Evolutionary conservation across 139 green algal species (phyloP).

Genomic region (Coelastrella sp.): DNA sequence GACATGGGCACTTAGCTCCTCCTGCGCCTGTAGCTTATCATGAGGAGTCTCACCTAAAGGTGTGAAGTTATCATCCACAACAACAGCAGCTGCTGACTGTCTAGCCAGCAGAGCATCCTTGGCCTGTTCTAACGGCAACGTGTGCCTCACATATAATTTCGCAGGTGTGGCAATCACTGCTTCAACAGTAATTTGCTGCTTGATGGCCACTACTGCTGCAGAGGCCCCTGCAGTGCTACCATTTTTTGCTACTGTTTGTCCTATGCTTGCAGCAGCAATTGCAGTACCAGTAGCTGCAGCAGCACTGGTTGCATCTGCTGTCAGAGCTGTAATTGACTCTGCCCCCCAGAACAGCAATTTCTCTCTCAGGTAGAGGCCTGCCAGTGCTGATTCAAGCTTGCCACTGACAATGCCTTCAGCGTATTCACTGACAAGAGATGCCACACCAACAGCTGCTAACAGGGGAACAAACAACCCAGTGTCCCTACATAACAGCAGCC

Average conservation of each 20-base stretch:
- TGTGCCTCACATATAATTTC: slow-evolving; percentile 67
- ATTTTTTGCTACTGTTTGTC: neutral
- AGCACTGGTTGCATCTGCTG: neutral
- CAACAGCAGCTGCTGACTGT: slow-evolving; percentile 52
- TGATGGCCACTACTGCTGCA: neutral
- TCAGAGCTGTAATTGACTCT: too few relatives aligned
- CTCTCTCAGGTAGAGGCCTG: slow-evolving; percentile 59
- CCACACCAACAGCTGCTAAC: slow-evolving; percentile 65
- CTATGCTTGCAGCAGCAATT: neutral
- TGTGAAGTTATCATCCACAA: slow-evolving; percentile 71
- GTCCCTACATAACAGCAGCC: slow-evolving; percentile 43
- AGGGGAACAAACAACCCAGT: slow-evolving; percentile 68
- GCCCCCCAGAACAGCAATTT: slow-evolving; percentile 64
- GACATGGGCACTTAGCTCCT: neutral
- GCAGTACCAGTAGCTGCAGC: neutral
- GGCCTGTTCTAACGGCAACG: slow-evolving; percentile 66
- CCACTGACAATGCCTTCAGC: slow-evolving; percentile 58
- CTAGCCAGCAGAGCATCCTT: slow-evolving; percentile 58
- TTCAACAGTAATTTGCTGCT: slow-evolving; percentile 56
- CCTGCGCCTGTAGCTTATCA: neutral
- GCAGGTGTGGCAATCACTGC: slow-evolving; percentile 58
- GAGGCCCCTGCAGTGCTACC: neutral
- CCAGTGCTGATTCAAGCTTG: slow-evolving; percentile 56
- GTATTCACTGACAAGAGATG: slow-evolving; percentile 66
- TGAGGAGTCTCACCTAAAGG: slow-evolving; percentile 44